Conservation (phyloP, 257 asterid species). For the Buddleja alternifolia region DNA sequence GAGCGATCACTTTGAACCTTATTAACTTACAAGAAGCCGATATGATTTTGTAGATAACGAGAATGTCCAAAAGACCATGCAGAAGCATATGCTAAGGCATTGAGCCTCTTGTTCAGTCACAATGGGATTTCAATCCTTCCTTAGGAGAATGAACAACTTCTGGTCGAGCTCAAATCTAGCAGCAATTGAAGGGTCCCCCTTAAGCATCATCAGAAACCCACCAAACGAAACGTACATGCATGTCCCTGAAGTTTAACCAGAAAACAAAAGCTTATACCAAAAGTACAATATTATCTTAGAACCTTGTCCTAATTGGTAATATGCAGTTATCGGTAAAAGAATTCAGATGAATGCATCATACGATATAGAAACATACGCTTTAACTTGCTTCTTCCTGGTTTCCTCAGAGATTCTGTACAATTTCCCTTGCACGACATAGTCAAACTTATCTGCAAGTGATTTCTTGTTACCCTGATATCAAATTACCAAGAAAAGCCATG, state of each 20-base stretch:
- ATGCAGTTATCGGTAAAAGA: not conserved
- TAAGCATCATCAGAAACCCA: slow-evolving; percentile 76
- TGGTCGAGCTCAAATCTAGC: slow-evolving; percentile 84
- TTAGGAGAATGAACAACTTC: slow-evolving; percentile 72
- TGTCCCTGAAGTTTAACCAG: slow-evolving; percentile 50
- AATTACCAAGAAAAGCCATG: not conserved
- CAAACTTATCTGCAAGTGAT: slow-evolving; percentile 85
- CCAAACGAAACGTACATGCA: slow-evolving; percentile 70
- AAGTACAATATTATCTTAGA: not conserved
- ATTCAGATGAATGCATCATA: not conserved
- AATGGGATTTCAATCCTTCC: slow-evolving; percentile 58
- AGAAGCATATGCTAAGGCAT: not conserved
- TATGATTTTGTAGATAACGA: no score
- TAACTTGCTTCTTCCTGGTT: slow-evolving; percentile 50
- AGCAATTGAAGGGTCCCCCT: slow-evolving; percentile 62
- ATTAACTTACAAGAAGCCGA: not conserved
- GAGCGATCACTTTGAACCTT: no score
- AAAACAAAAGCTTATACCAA: not conserved
- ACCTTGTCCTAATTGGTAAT: not conserved
- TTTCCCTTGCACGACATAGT: slow-evolving; percentile 95
- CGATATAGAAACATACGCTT: slow-evolving; percentile 63
- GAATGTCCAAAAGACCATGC: not conserved
- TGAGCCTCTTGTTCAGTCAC: not conserved
- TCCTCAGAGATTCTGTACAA: slow-evolving; percentile 83
- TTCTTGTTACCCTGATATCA: slow-evolving; percentile 68